phyloP scores from a whole-genome alignment of 306 rosid genomes.

The Cicer arietinum region DNA sequence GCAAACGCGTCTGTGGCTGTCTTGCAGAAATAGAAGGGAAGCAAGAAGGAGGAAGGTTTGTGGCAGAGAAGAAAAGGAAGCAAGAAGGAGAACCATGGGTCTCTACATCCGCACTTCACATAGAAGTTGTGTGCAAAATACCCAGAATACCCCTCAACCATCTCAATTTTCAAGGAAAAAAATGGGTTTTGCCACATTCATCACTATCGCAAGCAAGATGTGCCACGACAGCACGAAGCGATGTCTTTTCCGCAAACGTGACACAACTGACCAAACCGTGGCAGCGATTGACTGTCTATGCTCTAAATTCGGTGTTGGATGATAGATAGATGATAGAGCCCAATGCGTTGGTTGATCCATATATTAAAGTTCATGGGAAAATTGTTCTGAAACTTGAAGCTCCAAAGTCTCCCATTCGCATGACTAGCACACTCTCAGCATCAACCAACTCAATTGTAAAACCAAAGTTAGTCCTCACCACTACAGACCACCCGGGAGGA shows the following conservation, averaged over 20 bases:
- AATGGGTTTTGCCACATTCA: not conserved
- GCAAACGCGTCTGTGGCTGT: not conserved
- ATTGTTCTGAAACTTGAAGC: constrained; percentile 11
- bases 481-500: not conserved
- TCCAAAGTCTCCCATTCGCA: constrained; percentile 33
- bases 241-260: not conserved
- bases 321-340: not conserved
- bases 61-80: not conserved
- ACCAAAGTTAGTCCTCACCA: constrained; percentile 21
- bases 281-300: too few species aligned
- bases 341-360: not conserved
- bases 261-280: too few species aligned
- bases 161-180: not conserved
- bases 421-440: constrained; percentile 27
- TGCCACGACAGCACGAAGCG: not conserved
- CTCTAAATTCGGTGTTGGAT: not conserved
- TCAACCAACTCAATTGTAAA: constrained; percentile 13
- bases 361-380: not conserved
- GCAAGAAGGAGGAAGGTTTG: not conserved
- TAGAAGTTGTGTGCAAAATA: not conserved
- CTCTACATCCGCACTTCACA: not conserved
- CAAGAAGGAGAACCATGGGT: not conserved
- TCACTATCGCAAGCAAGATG: not conserved
- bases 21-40: not conserved
- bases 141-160: not conserved